Evolutionary conservation across 2,329 filamentous ascomycete genomes (phyloP), one percentile per base, ranked within the genome.

Genomic region (Colletotrichum karsti): DNA sequence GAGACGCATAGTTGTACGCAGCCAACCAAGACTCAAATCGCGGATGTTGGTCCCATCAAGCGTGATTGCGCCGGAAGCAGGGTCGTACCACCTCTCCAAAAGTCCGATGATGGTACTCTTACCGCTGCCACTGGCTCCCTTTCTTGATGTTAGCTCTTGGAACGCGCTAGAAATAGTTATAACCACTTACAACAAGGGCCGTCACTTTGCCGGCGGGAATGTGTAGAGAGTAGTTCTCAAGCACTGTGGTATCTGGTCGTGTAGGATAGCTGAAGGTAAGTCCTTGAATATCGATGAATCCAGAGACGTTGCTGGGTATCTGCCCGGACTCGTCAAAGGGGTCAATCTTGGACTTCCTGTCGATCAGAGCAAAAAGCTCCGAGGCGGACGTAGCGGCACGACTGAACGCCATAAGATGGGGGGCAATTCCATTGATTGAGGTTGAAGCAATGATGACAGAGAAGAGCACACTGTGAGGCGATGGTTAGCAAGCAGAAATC

Each of bases 61-160:
- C 12, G 59, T 72, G 42, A 80, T 75, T 4, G 30, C 18, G 0
- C 78, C 78, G 0, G 69, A 66, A 4, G 24, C 6, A 24, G 61
- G 63, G 8, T 68, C 44, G 26, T 92, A 92, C 75, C 92, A 92
- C 8, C 90, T 85, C 74, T 92, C 90, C 4, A 92, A 83, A 12
- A 92, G 81, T 8, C 90, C 90, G n/a, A 92, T 87, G 22, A 92
- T 88, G 0, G 90, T 92, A 70, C 87, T 90, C 74, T 92, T 92
- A 22, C 90, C 90, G 44, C 88, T 91, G 2, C 90, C 90, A 20
- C 90, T 92, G 7, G 90, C 15, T 6, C 77, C 77, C 62, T 78
- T 71, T 54, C 73, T 73, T 5, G 71, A 55, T 46, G 77, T 75
- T 9, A 69, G 56, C 2, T 74, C 74, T 50, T 67, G n/a, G 13